Evolutionary conservation across 768 basidiomycete species (phyloP).

Genomic region (Amanita jacksonii): DNA sequence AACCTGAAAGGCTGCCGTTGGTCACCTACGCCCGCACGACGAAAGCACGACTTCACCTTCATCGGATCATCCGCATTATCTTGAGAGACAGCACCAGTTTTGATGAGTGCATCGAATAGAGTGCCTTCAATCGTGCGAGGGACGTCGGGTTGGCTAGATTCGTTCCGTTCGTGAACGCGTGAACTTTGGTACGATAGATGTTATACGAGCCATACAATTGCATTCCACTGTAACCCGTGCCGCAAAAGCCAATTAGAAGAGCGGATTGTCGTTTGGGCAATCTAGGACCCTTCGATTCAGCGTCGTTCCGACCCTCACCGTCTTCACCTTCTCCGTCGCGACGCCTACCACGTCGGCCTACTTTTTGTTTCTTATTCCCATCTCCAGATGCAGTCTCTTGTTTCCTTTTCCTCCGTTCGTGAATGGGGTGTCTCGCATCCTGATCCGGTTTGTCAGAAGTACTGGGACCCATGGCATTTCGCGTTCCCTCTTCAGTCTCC

Average conservation of each 20-base stretch:
- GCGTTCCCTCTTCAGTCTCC: not conserved
- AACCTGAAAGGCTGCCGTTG: no score
- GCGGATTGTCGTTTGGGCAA: constrained; percentile 82
- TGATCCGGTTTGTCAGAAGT: no score
- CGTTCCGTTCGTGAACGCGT: not conserved
- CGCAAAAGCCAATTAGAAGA: constrained; percentile 83
- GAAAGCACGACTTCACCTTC: constrained; percentile 67
- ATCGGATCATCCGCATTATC: constrained; percentile 89
- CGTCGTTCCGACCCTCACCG: constrained; percentile 15
- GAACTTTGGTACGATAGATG: not conserved
- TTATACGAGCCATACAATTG: constrained; percentile 64
- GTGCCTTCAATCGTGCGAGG: constrained; percentile 82
- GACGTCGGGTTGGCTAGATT: constrained; percentile 52
- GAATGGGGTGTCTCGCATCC: not conserved
- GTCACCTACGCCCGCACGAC: no score
- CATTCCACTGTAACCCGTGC: constrained; percentile 89
- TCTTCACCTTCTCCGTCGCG: constrained; percentile 26
- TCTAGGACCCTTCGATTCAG: constrained; percentile 39
- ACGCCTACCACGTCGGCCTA: constrained; percentile 34
- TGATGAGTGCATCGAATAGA: constrained; percentile 80
- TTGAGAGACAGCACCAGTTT: constrained; percentile 85
- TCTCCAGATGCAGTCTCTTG: constrained; percentile 13
- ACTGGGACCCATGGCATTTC: no score
- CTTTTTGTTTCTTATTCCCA: constrained; percentile 19
- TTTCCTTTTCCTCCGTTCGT: constrained; percentile 2